Conservation (phyloP, 2,329 filamentous ascomycete genomes). For the Aschersonia sp. region DNA sequence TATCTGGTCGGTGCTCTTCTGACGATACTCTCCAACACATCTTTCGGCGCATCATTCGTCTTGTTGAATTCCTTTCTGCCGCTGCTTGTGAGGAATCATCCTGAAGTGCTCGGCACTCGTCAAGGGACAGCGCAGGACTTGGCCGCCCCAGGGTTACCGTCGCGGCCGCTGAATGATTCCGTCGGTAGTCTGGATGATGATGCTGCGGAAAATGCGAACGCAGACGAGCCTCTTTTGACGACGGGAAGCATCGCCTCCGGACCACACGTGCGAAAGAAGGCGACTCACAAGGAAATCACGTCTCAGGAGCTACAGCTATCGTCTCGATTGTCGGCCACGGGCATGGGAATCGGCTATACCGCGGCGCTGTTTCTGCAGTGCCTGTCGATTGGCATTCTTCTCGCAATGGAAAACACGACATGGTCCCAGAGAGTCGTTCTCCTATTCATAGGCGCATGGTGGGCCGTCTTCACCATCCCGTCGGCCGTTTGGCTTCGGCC, state of each 20-base stretch:
- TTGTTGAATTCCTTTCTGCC: slow-evolving; percentile 91
- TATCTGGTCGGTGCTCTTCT: slow-evolving; percentile 73
- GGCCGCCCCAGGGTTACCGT: slow-evolving; percentile 16
- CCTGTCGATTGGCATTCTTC: slow-evolving; percentile 61
- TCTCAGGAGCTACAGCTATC: slow-evolving; percentile 63
- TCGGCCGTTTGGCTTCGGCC: slow-evolving; percentile 77
- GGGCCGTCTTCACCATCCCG: slow-evolving; percentile 82
- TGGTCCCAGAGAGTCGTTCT: slow-evolving; percentile 79
- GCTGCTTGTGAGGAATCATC: slow-evolving; percentile 76
- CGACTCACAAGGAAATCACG: slow-evolving; percentile 36
- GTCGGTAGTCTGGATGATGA: slow-evolving; percentile 13
- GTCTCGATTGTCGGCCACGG: slow-evolving; percentile 79
- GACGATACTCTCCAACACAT: slow-evolving; percentile 83
- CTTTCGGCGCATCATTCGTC: slow-evolving; percentile 89
- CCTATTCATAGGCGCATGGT: slow-evolving; percentile 81
- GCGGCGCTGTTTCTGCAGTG: slow-evolving; percentile 77
- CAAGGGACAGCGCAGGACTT: slow-evolving; percentile 15
- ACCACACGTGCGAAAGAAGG: slow-evolving; percentile 19
- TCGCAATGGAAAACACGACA: slow-evolving; percentile 59
- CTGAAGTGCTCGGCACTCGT: slow-evolving; percentile 25
- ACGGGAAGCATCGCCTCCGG: slow-evolving; percentile 10
- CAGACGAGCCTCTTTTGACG: slow-evolving; percentile 32
- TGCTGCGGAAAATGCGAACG: slow-evolving; percentile 16
- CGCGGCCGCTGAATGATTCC: slow-evolving; percentile 19
- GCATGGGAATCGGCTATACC: slow-evolving; percentile 86